Base-by-base conservation (phyloP, 345 rosid species). In the Erucastrum elatum region DNA sequence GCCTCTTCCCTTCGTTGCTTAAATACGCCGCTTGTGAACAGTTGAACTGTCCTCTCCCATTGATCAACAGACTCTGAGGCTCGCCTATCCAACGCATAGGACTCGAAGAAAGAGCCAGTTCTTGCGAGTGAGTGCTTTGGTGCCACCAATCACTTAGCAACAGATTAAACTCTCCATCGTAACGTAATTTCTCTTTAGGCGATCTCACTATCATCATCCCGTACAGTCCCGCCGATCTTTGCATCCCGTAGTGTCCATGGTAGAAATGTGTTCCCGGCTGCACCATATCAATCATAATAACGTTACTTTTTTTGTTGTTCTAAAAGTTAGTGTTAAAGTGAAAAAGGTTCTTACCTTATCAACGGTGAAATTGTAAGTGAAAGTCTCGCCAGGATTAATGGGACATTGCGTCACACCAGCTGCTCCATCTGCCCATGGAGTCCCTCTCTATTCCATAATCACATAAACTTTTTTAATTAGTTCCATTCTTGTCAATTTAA, bases 361-460 rank as follows among this genome's bases (percentile, higher is more conserved):
- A 13, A 89, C 94, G 27, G 59, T 75, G 86, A 94, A 94, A 17
- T 88, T 85, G 79, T 94, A 91, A 34, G 78, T n/a, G 76, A 86
- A 94, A 10, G 94, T 89, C 62, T 94, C 97, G 56, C 97, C 97
- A 5, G 97, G 97, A 35, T 82, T 85, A 46, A 88, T 85, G 2
- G 85, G 86, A 71, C 98, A 91, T 77, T 91, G 98, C 0, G 98
- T 87, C 74, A 94, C 82, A 73, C 90, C 80, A 2, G 92, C 94
- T 53, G 98, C 87, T 26, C 98, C 98, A 75, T 94, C 98, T 1
- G 93, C 87, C 98, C 98, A 91, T 3, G 97, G 97, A 0, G 96
- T 88, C 63, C 97, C 95, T 1, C 17, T 56, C 70, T 80, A 26
- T 67, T 61, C 15, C 78, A 79, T 27, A 5, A 9, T 35, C 41